A percentile compares a stretch with the other conserved stretches of the same genome.
These are phyloP conservation scores for Pichia eremophila DNA, from an alignment of 805 yeast genomes.

Conservation along the genomic window DNA sequence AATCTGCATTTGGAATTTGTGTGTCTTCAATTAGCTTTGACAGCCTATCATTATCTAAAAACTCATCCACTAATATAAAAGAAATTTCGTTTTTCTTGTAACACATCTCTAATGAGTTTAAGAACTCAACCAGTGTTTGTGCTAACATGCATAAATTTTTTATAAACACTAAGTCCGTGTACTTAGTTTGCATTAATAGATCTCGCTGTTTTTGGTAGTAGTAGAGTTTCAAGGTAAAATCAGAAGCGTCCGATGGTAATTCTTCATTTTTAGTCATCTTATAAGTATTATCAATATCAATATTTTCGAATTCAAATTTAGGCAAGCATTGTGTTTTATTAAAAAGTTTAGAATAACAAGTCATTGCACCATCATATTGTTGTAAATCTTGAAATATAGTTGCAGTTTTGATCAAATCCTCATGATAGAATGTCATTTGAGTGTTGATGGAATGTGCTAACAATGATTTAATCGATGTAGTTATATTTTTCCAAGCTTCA, in stretches of 20 bases:
- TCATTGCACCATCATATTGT: constrained; percentile 51
- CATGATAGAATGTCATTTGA: constrained; percentile 32
- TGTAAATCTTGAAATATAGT: constrained; percentile 38
- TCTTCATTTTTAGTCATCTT: constrained; percentile 1
- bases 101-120: constrained; percentile 18
- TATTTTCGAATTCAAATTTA: constrained; percentile 9
- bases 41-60: constrained; percentile 18
- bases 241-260: constrained; percentile 5
- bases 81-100: constrained; percentile 32
- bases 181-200: constrained; percentile 13
- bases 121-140: constrained; percentile 16
- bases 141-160: constrained; percentile 24
- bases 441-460: constrained; percentile 44
- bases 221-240: constrained; percentile 15
- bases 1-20: constrained; percentile 13
- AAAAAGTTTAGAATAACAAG: constrained; percentile 39
- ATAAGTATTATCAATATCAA: constrained; percentile 10
- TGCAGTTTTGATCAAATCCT: constrained; percentile 24
- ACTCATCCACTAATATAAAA: constrained; percentile 33
- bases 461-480: constrained; percentile 37
- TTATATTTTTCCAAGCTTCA: constrained; percentile 44
- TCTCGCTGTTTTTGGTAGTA: constrained; percentile 15
- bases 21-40: constrained; percentile 15
- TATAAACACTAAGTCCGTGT: constrained; percentile 21
- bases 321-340: constrained; percentile 9